phyloP scores from a whole-genome alignment of 305 asterid species.

The Salvia sclarea region DNA sequence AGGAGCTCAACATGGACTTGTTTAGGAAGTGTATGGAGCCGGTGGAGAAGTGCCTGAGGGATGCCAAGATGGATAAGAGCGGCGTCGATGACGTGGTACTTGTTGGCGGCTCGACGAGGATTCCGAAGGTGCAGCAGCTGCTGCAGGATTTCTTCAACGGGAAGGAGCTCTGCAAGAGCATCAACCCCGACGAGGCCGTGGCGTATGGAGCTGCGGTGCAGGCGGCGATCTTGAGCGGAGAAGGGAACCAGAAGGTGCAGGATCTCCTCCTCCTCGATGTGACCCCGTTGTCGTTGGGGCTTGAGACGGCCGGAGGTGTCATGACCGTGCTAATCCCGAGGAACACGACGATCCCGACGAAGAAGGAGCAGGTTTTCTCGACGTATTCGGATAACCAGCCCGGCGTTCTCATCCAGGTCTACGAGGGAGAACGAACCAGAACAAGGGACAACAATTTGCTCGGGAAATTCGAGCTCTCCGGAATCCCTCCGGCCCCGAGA shows the following conservation, averaged over 20 bases:
- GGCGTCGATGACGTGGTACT: constrained; percentile 40
- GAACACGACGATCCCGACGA: constrained; percentile 39
- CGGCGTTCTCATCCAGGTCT: constrained; percentile 34
- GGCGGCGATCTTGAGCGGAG: constrained; percentile 43
- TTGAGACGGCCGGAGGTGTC: constrained; percentile 44
- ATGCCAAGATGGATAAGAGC: constrained; percentile 44
- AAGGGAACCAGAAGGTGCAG: constrained; percentile 40
- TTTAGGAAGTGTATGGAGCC: constrained; percentile 50
- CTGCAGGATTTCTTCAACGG: constrained; percentile 48
- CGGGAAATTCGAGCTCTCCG: constrained; percentile 40
- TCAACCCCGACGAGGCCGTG: constrained; percentile 44
- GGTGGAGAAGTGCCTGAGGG: constrained; percentile 46
- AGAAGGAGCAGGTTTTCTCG: constrained; percentile 40
- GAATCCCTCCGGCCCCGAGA: constrained; percentile 43
- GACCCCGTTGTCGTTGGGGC: constrained; percentile 36
- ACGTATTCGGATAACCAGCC: constrained; percentile 43
- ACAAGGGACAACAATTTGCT: constrained; percentile 42
- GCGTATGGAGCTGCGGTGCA: constrained; percentile 46
- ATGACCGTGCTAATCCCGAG: constrained; percentile 42
- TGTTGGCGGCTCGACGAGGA: constrained; percentile 45
- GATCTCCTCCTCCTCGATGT: constrained; percentile 42
- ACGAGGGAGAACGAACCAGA: constrained; percentile 42
- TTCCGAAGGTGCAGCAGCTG: constrained; percentile 45
- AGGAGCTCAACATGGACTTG: constrained; percentile 44
- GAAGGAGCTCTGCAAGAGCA: constrained; percentile 45